phyloP scores from a whole-genome alignment of 1,139 yeast species.

The Kodamaea alishanica region DNA sequence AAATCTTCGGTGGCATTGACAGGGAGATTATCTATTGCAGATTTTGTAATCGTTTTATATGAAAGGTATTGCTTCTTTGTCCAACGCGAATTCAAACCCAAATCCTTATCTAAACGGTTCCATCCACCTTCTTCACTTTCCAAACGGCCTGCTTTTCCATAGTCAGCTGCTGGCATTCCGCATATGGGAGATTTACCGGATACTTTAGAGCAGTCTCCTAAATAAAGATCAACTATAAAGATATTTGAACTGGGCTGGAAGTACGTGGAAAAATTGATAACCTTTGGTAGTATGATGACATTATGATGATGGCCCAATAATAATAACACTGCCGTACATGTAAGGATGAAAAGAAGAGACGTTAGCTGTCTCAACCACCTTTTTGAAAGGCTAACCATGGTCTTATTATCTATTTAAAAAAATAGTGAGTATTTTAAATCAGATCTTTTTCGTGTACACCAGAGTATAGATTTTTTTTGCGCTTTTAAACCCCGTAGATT shows the following conservation, averaged over 20 bases:
- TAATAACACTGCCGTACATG: slow-evolving; percentile 20
- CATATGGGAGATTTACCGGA: slow-evolving; percentile 26
- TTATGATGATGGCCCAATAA: slow-evolving; percentile 33
- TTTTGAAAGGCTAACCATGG: slow-evolving; percentile 13
- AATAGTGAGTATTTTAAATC: too few relatives aligned
- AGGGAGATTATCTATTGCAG: slow-evolving; percentile 15
- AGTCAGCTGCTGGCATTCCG: slow-evolving; percentile 27
- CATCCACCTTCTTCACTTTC: slow-evolving; percentile 28
- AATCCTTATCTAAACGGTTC: slow-evolving; percentile 37
- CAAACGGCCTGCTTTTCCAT: slow-evolving; percentile 33
- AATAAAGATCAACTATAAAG: slow-evolving; percentile 35
- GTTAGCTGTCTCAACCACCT: slow-evolving; percentile 23
- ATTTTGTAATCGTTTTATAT: slow-evolving; percentile 29
- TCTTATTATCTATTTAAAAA: too few relatives aligned
- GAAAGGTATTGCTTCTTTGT: slow-evolving; percentile 28
- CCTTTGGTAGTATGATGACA: slow-evolving; percentile 28
- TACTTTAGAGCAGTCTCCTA: slow-evolving; percentile 30
- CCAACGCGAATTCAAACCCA: slow-evolving; percentile 35
- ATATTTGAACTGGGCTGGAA: slow-evolving; percentile 40
- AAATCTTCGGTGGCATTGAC: slow-evolving; percentile 5
- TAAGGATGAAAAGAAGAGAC: slow-evolving; percentile 17
- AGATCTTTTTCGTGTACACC: too few relatives aligned
- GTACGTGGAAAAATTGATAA: slow-evolving; percentile 29
- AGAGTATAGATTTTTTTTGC: too few relatives aligned
- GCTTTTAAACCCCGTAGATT: too few relatives aligned